Evolutionary conservation across 495 filamentous ascomycete species (phyloP), one percentile per base, ranked within the genome.

Genomic region (Wilcoxina mikolae): DNA sequence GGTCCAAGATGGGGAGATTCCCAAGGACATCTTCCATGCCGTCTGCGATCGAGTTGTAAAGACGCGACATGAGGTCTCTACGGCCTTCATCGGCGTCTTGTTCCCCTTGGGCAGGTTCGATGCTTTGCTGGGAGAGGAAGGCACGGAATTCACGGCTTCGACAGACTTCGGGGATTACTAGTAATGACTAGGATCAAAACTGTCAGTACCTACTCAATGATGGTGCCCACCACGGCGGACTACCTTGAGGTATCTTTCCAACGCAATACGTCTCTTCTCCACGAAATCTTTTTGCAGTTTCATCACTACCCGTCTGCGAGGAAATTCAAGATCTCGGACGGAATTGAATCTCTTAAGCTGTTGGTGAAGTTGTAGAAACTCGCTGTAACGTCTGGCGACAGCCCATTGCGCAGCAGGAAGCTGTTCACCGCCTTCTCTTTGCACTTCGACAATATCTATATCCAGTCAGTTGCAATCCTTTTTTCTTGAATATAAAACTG

Each of bases 21-120:
- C 93, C 87, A 2, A 94, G 71, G 57, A 96, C 88, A 59, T 99
- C 91, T 69, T 99, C 93, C 88, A 96, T 94, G 28, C 91, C 93
- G 65, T 96, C 90, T 2, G 90, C 79, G 43, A 99, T 88, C 2
- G 88, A 94, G 67, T 90, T 90, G 70, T 96, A 96, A 42, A 99
- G 81, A 15, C 93, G 78, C 0, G 86, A 85, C 42, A 99, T 89
- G 58, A 96, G 85, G 65, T 96, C 93, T 58, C 85, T 85, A 43
- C 81, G 79, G 61, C 87, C 81, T 33, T 73, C 74, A 11, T 38
- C 46, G 2, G 41, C 18, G 15, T 25, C 27, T 9, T 26, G 24
- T 3, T 27, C 25, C 15, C 46, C 51, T n/a, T 42, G 25, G 41
- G 50, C 9, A 51, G 52, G 50, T 53, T 51, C 10, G 38, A 49